A percentile compares a stretch with the other conserved stretches of the same genome.
Evolutionary conservation across 345 rosid genomes (phyloP).

Genomic region (Erucastrum elatum): DNA sequence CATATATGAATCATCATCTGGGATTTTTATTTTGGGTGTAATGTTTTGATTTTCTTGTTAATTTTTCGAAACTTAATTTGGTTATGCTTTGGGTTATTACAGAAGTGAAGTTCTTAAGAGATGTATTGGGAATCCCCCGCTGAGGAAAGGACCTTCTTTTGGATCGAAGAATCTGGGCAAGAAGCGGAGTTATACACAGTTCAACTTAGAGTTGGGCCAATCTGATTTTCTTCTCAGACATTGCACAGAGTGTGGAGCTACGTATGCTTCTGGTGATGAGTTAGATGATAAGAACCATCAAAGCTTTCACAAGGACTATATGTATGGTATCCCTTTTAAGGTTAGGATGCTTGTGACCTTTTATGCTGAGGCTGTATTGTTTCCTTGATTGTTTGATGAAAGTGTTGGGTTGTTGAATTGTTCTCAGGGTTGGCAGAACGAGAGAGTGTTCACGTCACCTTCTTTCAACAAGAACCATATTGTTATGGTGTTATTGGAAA

Average conservation of each 20-base stretch:
- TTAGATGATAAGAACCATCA: constrained; percentile 78
- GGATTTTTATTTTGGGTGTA: not conserved
- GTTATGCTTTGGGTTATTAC: constrained; percentile 3
- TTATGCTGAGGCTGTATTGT: not conserved
- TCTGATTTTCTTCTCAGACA: constrained; percentile 76
- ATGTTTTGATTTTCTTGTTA: not conserved
- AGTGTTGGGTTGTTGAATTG: not conserved
- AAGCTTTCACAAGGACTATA: constrained; percentile 64
- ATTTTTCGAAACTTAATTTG: not conserved
- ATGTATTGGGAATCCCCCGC: not conserved
- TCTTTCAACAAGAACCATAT: constrained; percentile 45
- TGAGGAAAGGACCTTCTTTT: constrained; percentile 28
- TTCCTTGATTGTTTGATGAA: not conserved
- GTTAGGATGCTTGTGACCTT: constrained; percentile 30
- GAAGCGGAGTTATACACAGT: constrained; percentile 81
- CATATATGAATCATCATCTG: not conserved
- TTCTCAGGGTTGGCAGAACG: constrained; percentile 64
- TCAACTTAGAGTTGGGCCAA: constrained; percentile 82
- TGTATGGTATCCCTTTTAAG: constrained; percentile 73
- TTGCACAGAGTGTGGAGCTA: constrained; percentile 59
- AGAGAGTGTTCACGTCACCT: constrained; percentile 53
- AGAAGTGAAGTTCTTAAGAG: constrained; percentile 30
- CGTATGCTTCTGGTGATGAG: constrained; percentile 73
- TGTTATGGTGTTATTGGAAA: constrained; percentile 59
- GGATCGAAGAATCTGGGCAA: constrained; percentile 45